These are phyloP conservation scores for Gamarada debralockiae DNA, from an alignment of 495 filamentous ascomycete species.

Conservation along the genomic window DNA sequence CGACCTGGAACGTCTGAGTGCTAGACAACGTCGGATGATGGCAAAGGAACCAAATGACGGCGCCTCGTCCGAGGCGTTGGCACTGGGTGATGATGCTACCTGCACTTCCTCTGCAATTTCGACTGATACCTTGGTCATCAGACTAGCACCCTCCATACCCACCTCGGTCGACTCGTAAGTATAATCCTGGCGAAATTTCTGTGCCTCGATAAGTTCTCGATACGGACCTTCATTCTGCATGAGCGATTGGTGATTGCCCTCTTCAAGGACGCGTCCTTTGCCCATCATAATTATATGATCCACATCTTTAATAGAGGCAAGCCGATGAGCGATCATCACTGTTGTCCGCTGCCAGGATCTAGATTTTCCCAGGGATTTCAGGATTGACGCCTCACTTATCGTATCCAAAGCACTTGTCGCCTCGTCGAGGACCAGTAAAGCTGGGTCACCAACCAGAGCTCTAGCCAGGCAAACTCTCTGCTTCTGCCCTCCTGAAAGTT, in stretches of 20 bases:
- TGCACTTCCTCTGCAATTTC: background rate
- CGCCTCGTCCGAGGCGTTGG: background rate
- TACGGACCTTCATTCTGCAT: slow-evolving; percentile 39
- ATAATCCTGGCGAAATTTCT: slow-evolving; percentile 5
- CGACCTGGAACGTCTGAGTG: slow-evolving; percentile 6
- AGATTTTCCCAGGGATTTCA: slow-evolving; percentile 32
- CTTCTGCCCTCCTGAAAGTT: slow-evolving; percentile 58
- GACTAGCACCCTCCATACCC: background rate
- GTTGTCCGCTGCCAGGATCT: slow-evolving; percentile 41
- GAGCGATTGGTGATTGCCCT: slow-evolving; percentile 65
- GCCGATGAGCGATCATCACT: slow-evolving; percentile 57
- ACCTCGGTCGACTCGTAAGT: background rate
- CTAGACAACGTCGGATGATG: slow-evolving; percentile 15
- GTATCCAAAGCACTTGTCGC: slow-evolving; percentile 43
- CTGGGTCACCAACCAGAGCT: slow-evolving; percentile 43
- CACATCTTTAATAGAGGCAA: slow-evolving; percentile 55
- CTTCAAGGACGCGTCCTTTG: slow-evolving; percentile 59
- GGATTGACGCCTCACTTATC: slow-evolving; percentile 50
- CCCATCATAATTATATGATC: slow-evolving; percentile 76
- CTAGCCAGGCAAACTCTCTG: slow-evolving; percentile 60
- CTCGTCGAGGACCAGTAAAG: slow-evolving; percentile 51
- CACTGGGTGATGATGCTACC: background rate
- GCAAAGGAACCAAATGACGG: slow-evolving; percentile 4
- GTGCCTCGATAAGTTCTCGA: slow-evolving; percentile 13
- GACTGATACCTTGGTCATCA: background rate